These are phyloP conservation scores for Phascolomyces articulosus DNA, from an alignment of 371 early-diverging fungal genomes.

Conservation along the genomic window DNA sequence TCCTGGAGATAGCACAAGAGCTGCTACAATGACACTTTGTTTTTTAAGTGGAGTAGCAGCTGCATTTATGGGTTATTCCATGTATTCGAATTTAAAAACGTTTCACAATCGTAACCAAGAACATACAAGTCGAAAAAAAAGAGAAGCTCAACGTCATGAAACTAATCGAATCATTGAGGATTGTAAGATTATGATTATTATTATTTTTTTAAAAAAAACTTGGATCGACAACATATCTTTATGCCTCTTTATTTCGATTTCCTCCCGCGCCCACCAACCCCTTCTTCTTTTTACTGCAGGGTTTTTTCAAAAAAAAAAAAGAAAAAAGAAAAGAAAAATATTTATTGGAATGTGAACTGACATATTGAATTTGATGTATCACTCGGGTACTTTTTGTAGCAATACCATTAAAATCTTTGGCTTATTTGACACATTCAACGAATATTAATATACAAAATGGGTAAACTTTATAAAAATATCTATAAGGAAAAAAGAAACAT, in stretches of 20 bases:
- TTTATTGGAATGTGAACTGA: background rate
- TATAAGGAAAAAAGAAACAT: no score
- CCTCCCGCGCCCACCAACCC: no score
- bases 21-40: conserved; percentile 8
- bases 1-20: background rate
- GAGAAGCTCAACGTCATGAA: conserved; percentile 20
- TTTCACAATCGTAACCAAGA: conserved; percentile 31
- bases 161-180: conserved; percentile 53
- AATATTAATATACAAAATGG: conserved; percentile 72
- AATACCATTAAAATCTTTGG: conserved; percentile 59
- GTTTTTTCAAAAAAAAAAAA: no score
- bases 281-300: no score
- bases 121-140: conserved; percentile 17
- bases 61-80: conserved; percentile 61
- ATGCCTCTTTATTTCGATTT: no score
- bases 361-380: background rate
- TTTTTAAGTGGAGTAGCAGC: conserved; percentile 55
- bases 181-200: conserved; percentile 31
- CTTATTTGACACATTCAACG: conserved; percentile 62
- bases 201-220: background rate
- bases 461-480: no score
- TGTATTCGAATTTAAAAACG: conserved; percentile 58
- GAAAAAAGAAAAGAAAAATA: background rate
- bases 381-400: conserved; percentile 26
- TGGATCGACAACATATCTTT: background rate